phyloP scores from a whole-genome alignment of 2,329 filamentous ascomycete genomes.

The Fonsecaea multimorphosa region DNA sequence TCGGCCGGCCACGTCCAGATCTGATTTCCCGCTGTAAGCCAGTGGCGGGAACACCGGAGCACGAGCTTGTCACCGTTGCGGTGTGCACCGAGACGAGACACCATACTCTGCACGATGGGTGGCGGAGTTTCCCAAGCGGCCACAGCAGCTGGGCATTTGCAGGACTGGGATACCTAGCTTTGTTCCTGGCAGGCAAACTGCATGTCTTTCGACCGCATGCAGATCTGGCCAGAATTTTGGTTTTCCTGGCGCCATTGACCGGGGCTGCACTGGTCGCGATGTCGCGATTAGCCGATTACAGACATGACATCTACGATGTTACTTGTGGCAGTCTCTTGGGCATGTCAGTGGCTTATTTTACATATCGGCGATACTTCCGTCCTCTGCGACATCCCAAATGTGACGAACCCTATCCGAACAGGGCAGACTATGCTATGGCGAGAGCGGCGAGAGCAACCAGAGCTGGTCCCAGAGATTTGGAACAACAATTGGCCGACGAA shows the following conservation, averaged over 20 bases:
- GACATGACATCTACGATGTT: slow-evolving; percentile 69
- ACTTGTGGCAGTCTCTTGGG: slow-evolving; percentile 62
- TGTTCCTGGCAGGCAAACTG: slow-evolving; percentile 60
- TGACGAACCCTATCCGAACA: slow-evolving; percentile 55
- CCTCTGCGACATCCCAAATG: slow-evolving; percentile 58
- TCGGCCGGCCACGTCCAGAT: slow-evolving; percentile 83
- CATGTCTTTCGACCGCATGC: slow-evolving; percentile 64
- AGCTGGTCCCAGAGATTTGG: slow-evolving; percentile 29
- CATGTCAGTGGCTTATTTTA: slow-evolving; percentile 61
- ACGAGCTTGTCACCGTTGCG: slow-evolving; percentile 58
- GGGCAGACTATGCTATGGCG: slow-evolving; percentile 28
- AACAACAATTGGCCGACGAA: slow-evolving; percentile 32
- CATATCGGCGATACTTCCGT: slow-evolving; percentile 67
- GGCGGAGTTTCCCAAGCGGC: slow-evolving; percentile 69
- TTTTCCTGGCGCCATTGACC: slow-evolving; percentile 62
- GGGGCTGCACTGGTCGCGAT: slow-evolving; percentile 66
- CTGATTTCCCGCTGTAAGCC: slow-evolving; percentile 87
- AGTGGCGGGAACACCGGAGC: slow-evolving; percentile 59
- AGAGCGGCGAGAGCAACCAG: slow-evolving; percentile 11
- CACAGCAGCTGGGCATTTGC: slow-evolving; percentile 67
- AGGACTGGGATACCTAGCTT: slow-evolving; percentile 64
- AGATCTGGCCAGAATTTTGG: slow-evolving; percentile 61
- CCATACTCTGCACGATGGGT: slow-evolving; percentile 67
- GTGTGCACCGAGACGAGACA: slow-evolving; percentile 58
- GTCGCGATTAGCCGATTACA: slow-evolving; percentile 67